These are phyloP conservation scores for Waitea zeae DNA, from an alignment of 1,284 basidiomycete genomes.

Conservation along the genomic window DNA sequence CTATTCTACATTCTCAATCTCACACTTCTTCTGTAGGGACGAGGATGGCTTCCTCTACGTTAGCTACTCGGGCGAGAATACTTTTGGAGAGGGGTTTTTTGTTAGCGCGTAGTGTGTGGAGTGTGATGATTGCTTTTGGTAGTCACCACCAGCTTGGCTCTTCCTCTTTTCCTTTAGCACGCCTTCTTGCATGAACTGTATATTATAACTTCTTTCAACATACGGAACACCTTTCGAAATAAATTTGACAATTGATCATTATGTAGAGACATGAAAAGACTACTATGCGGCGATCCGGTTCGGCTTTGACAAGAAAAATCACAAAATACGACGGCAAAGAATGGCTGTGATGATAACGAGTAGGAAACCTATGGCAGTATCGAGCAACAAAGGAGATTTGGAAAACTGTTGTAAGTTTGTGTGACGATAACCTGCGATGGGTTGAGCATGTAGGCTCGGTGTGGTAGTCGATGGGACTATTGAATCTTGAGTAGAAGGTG, in stretches of 20 bases:
- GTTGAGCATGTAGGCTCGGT: not conserved
- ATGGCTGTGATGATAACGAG: constrained; percentile 45
- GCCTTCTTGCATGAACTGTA: too few relatives aligned
- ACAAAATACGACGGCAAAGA: constrained; percentile 41
- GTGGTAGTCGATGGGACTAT: not conserved
- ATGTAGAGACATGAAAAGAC: too few relatives aligned
- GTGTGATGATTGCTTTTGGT: too few relatives aligned
- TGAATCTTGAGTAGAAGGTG: not conserved
- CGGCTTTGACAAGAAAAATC: too few relatives aligned
- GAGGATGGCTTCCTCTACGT: constrained; percentile 95
- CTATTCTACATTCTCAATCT: not conserved
- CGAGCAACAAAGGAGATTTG: constrained; percentile 44
- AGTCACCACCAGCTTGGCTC: too few relatives aligned
- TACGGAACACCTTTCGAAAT: too few relatives aligned
- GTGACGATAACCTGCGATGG: not conserved
- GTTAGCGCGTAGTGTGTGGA: not conserved
- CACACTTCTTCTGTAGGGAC: constrained; percentile 37
- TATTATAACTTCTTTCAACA: too few relatives aligned
- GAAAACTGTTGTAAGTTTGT: constrained; percentile 4
- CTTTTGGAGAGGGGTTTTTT: constrained; percentile 38
- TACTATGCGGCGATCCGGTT: too few relatives aligned
- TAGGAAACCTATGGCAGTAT: constrained; percentile 50
- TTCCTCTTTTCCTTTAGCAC: too few relatives aligned
- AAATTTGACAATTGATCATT: too few relatives aligned
- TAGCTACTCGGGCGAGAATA: constrained; percentile 95